Base-by-base conservation (phyloP, 2,329 filamentous ascomycete species). In the Ascosphaera pollenicola region DNA sequence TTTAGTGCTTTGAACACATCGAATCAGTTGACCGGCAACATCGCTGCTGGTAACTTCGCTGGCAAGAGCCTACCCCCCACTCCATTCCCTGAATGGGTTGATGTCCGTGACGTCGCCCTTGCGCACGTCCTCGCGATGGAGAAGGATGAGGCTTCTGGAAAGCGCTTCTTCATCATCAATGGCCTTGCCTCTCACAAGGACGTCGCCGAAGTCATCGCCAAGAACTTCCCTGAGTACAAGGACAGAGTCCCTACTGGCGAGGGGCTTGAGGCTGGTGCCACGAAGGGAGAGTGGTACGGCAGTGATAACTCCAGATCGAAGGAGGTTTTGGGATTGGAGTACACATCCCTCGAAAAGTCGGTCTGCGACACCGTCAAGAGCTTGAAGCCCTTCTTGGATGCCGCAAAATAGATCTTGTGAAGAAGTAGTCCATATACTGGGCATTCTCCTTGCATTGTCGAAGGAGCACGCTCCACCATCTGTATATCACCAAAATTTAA, bases 1-100 rank as follows among this genome's bases (percentile, higher is more conserved):
- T 61, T 79, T 0, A 66, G 71, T n/a, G 60, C 59, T 2, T 60
- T 84, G 44, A 85, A 84, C 58, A 79, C 76, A 1, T 80, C 75
- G 11, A 84, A 83, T 52, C 66, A 73, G 46, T 68, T 74, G 16
- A 66, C 82, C 40, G 61, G 69, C 7, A 65, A 75, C 43, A 57
- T 79, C 39, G 64, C 76, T n/a, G 66, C 63, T 5, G 78, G 78
- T 15, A 66, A 69, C 42, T 66, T 61, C 51, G 39, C 26, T 3
- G 73, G 70, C 45, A 58, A 68, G 2, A 61, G 64, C 18, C 64
- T 78, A 8, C 62, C 68, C 0, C 62, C 70, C 0, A 77, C 71
- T 0, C 67, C 65, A 0, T 65, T 66, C 1, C 73, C 61, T 48
- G 59, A 73, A 1, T 78, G 70, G 59, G 68, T 75, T 2, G 51